Conservation (phyloP, 345 rosid genomes). For the Camelina hispida region DNA sequence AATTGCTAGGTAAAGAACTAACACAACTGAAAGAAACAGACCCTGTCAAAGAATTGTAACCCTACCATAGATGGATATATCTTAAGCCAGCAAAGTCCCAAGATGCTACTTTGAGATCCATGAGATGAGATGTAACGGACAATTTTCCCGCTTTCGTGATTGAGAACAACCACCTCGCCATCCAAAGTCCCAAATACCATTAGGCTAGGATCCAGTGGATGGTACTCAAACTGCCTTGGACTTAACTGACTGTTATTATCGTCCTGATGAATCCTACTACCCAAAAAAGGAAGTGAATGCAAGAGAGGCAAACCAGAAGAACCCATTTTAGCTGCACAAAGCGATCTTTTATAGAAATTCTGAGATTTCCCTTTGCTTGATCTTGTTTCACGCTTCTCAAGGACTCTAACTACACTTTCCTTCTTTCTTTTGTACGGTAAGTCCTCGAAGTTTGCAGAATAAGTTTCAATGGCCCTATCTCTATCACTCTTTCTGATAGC, state of each 20-base stretch:
- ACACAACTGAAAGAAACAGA: conserved; percentile 9
- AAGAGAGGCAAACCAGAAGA: conserved; percentile 80
- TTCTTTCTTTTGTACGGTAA: conserved; percentile 77
- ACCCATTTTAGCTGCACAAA: conserved; percentile 89
- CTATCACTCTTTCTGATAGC: conserved; percentile 71
- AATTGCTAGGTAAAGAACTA: conserved; percentile 17
- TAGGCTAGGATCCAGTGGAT: conserved; percentile 73
- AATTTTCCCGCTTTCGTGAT: conserved; percentile 83
- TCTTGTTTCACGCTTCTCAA: conserved; percentile 78
- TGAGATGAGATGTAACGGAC: conserved; percentile 72
- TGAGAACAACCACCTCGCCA: conserved; percentile 88
- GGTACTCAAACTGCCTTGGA: conserved; percentile 97
- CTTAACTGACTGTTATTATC: conserved; percentile 58
- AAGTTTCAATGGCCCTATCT: conserved; percentile 64
- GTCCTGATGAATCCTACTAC: conserved; percentile 43
- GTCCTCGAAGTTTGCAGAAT: conserved; percentile 68
- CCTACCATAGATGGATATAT: conserved; percentile 79
- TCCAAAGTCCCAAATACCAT: conserved; percentile 95
- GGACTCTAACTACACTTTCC: conserved; percentile 72
- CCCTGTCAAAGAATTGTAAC: background rate
- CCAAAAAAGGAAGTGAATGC: conserved; percentile 65
- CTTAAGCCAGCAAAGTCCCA: conserved; percentile 99
- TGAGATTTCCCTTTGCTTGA: conserved; percentile 59
- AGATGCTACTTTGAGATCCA: conserved; percentile 77
- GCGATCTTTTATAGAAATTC: conserved; percentile 68